These are phyloP conservation scores for Polychytrium aggregatum DNA, from an alignment of 192 early-diverging fungal genomes.

Conservation along the genomic window DNA sequence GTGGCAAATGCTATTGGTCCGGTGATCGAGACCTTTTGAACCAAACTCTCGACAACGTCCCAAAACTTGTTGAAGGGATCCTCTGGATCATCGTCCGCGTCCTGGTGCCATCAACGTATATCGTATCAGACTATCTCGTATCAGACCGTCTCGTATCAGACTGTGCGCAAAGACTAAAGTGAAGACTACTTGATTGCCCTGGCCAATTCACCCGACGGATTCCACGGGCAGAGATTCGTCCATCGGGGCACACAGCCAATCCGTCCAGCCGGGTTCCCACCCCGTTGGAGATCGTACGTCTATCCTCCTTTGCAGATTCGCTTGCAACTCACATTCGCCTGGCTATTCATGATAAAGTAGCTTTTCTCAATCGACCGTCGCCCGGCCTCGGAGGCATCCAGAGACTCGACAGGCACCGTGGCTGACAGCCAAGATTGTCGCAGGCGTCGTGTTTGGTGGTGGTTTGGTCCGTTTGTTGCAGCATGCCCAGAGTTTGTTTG, in stretches of 20 bases:
- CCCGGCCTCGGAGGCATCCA: slow-evolving; percentile 14
- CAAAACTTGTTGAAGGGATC: slow-evolving; percentile 77
- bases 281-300: no score
- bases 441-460: no score
- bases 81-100: slow-evolving; percentile 47
- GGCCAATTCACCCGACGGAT: no score
- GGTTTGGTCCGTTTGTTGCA: neutral
- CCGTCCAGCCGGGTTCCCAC: no score
- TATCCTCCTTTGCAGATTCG: no score
- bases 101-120: neutral
- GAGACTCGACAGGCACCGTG: slow-evolving; percentile 20
- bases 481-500: neutral
- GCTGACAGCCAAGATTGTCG: slow-evolving; percentile 2
- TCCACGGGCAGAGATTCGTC: no score
- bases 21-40: slow-evolving; percentile 54
- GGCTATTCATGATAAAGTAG: slow-evolving; percentile 15
- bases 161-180: slow-evolving; percentile 1
- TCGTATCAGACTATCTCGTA: neutral
- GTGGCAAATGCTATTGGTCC: slow-evolving; percentile 19
- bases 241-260: slow-evolving; percentile 1
- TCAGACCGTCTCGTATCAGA: no score
- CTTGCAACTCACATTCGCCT: slow-evolving; percentile 5
- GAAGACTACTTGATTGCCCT: no score
- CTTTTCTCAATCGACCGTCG: slow-evolving; percentile 5
- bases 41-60: slow-evolving; percentile 60